Evolutionary conservation across 345 rosid genomes (phyloP).

Genomic region (Viola odorata): DNA sequence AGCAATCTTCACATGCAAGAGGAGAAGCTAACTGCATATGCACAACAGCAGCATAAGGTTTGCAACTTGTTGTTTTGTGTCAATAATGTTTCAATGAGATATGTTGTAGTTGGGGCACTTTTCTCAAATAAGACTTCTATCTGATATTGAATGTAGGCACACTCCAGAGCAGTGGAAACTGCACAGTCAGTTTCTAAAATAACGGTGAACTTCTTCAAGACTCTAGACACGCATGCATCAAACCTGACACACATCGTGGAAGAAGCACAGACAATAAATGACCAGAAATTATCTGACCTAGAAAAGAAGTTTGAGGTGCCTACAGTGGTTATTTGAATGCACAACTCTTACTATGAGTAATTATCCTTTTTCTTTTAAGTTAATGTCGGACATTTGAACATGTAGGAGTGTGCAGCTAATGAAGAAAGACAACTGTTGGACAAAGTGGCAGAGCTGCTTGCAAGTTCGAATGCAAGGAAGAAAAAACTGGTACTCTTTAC

Average conservation of each 20-base stretch:
- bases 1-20: slow-evolving; percentile 69
- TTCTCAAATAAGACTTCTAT: background rate
- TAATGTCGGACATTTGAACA: slow-evolving; percentile 8
- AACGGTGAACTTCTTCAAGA: slow-evolving; percentile 67
- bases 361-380: background rate
- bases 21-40: slow-evolving; percentile 66
- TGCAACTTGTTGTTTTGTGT: slow-evolving; percentile 10
- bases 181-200: slow-evolving; percentile 78
- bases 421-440: slow-evolving; percentile 84
- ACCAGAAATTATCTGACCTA: slow-evolving; percentile 64
- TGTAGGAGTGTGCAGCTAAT: slow-evolving; percentile 77
- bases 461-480: slow-evolving; percentile 81
- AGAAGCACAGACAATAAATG: slow-evolving; percentile 79
- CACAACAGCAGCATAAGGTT: slow-evolving; percentile 83
- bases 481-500: slow-evolving; percentile 56
- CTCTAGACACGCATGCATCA: slow-evolving; percentile 66
- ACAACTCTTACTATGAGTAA: background rate
- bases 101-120: background rate
- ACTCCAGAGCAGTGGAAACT: slow-evolving; percentile 72
- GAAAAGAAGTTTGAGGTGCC: slow-evolving; percentile 93
- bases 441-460: slow-evolving; percentile 85
- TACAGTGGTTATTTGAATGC: slow-evolving; percentile 14
- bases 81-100: slow-evolving; percentile 3
- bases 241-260: slow-evolving; percentile 63
- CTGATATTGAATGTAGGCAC: slow-evolving; percentile 55